phyloP scores from a whole-genome alignment of 768 basidiomycete genomes.

The Rhodocollybia butyracea region DNA sequence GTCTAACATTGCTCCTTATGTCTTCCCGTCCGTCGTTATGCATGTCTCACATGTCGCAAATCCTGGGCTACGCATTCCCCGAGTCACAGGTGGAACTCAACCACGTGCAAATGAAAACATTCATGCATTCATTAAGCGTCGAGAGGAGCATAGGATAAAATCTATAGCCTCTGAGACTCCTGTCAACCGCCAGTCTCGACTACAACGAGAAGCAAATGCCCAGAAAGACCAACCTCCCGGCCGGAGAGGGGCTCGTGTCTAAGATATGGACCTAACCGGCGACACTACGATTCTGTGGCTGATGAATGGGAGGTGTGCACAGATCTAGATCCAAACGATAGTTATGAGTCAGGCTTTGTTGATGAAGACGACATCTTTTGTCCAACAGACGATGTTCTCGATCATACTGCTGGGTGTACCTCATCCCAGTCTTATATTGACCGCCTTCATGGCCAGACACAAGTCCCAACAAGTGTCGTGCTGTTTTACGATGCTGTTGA shows the following conservation, averaged over 20 bases:
- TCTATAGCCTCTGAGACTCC: neutral
- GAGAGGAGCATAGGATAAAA: neutral
- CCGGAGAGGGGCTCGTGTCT: neutral
- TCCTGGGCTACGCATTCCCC: neutral
- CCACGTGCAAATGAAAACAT: neutral
- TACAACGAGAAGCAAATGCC: neutral
- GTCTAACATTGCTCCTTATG: neutral
- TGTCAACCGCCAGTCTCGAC: neutral
- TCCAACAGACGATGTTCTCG: too few relatives aligned
- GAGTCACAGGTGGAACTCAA: neutral
- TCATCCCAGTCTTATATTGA: too few relatives aligned
- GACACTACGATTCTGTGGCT: neutral
- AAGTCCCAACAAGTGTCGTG: too few relatives aligned
- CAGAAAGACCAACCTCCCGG: neutral
- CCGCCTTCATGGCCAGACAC: too few relatives aligned
- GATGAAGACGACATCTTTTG: conserved; percentile 27
- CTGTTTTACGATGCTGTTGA: too few relatives aligned
- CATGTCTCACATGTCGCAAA: neutral
- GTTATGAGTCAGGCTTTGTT: too few relatives aligned
- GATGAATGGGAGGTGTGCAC: neutral
- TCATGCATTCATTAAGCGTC: neutral
- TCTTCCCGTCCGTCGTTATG: neutral
- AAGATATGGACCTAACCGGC: neutral
- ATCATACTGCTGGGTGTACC: too few relatives aligned
- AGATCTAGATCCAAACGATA: conserved; percentile 34